Conservation (phyloP, 2,329 filamentous ascomycete species). For the Cytospora mali region DNA sequence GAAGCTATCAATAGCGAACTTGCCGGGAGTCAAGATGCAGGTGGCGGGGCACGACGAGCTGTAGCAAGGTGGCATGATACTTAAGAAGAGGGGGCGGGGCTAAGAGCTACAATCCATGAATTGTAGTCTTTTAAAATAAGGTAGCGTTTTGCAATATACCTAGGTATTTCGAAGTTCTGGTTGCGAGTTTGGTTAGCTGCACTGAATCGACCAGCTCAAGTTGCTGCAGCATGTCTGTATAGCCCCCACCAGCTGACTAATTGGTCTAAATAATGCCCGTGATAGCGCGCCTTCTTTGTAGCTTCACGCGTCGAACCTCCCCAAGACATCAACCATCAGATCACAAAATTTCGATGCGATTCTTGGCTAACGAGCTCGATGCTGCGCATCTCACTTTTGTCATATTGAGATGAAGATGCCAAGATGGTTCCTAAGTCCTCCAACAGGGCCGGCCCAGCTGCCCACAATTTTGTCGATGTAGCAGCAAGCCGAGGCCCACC, state of each 20-base stretch:
- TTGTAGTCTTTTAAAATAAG: too few species aligned
- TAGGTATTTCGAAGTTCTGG: too few species aligned
- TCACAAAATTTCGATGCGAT: background rate
- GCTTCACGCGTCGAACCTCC: constrained; percentile 21
- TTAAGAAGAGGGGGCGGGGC: too few species aligned
- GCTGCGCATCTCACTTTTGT: constrained; percentile 13
- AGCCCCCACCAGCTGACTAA: background rate
- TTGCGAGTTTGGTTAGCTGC: too few species aligned
- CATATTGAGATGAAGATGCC: constrained; percentile 12
- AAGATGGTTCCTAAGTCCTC: constrained; percentile 23
- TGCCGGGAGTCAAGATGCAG: too few species aligned
- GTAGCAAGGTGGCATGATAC: constrained; percentile 3
- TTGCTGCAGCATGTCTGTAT: too few species aligned
- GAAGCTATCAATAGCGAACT: too few species aligned
- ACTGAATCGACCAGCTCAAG: too few species aligned
- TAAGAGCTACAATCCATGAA: too few species aligned
- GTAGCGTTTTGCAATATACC: background rate
- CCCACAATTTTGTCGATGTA: constrained; percentile 21
- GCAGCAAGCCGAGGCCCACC: constrained; percentile 43
- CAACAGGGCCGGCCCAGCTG: constrained; percentile 13
- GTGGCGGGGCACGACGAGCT: constrained; percentile 31
- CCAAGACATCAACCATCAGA: background rate
- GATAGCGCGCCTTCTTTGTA: constrained; percentile 7
- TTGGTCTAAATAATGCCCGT: constrained; percentile 6
- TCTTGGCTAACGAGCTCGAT: background rate